Evolutionary conservation across 352 stramenopile genomes (phyloP).

Genomic region (Saprolegnia parasitica): DNA sequence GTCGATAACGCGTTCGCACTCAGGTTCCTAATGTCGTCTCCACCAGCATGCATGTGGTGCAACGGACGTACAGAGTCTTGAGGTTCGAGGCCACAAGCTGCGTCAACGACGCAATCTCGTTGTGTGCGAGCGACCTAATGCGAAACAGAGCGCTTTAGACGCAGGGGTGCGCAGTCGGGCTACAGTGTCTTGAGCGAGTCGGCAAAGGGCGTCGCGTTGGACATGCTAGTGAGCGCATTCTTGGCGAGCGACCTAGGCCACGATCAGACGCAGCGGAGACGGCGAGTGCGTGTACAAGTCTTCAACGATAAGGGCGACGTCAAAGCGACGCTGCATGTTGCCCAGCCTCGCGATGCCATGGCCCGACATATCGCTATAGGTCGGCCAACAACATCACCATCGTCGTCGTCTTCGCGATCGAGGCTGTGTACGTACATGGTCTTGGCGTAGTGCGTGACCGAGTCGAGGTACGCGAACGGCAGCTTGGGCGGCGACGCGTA

Average conservation of each 20-base stretch:
- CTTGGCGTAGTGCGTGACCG: constrained; percentile 5
- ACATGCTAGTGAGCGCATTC: constrained; percentile 8
- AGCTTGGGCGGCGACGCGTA: constrained; percentile 13
- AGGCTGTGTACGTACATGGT: constrained; percentile 14
- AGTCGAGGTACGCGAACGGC: constrained; percentile 20
- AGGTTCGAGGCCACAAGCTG: background rate
- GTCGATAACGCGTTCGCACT: constrained; percentile 8
- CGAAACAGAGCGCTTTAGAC: background rate
- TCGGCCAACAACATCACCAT: too few species aligned
- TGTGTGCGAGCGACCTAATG: constrained; percentile 21
- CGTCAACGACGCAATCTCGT: constrained; percentile 16
- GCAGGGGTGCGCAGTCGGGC: background rate
- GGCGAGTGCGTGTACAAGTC: background rate
- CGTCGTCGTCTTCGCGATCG: background rate
- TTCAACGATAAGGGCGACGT: constrained; percentile 4
- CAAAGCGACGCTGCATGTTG: constrained; percentile 23
- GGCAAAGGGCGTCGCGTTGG: constrained; percentile 7
- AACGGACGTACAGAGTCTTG: background rate
- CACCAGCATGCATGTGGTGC: background rate
- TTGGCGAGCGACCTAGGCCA: constrained; percentile 19
- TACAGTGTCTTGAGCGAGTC: constrained; percentile 12
- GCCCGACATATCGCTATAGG: constrained; percentile 20
- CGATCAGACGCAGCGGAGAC: background rate
- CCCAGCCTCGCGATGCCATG: constrained; percentile 26
- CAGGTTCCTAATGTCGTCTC: constrained; percentile 14